Evolutionary conservation across 2,329 filamentous ascomycete genomes (phyloP).

Genomic region (Hymenoscyphus repandus): DNA sequence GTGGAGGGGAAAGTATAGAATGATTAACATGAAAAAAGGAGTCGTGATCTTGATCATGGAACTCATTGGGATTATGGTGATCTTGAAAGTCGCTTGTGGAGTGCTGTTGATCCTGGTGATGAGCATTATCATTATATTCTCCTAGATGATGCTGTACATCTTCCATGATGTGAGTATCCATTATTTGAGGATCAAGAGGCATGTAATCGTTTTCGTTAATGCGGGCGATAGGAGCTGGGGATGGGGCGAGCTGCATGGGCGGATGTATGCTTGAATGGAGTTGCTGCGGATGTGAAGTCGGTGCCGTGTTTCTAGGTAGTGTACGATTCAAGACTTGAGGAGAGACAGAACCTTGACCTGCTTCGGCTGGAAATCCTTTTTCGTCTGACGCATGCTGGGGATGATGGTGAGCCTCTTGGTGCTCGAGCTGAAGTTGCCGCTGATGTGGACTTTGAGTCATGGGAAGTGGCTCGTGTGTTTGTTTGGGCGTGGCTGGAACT

Average conservation of each 20-base stretch:
- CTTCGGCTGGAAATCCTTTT: slow-evolving; percentile 15
- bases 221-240: slow-evolving; percentile 28
- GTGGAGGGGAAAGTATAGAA: background rate
- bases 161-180: slow-evolving; percentile 46
- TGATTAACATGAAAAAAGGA: slow-evolving; percentile 6
- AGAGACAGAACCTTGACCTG: slow-evolving; percentile 28
- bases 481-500: background rate
- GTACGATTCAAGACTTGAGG: slow-evolving; percentile 29
- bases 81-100: slow-evolving; percentile 2
- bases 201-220: slow-evolving; percentile 34
- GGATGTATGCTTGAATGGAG: slow-evolving; percentile 7
- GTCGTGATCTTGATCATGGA: background rate
- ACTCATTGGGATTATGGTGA: background rate
- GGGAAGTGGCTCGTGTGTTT: background rate
- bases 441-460: slow-evolving; percentile 11
- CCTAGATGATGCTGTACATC: slow-evolving; percentile 40
- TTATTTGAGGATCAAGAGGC: slow-evolving; percentile 48
- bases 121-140: slow-evolving; percentile 12
- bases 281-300: slow-evolving; percentile 8
- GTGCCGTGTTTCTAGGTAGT: slow-evolving; percentile 16
- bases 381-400: slow-evolving; percentile 7
- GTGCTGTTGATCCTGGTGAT: slow-evolving; percentile 6
- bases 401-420: slow-evolving; percentile 5
- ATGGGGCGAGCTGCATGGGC: slow-evolving; percentile 9
- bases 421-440: background rate